Evolutionary conservation across 441 rosid genomes (phyloP).

Genomic region (Erodium texanum): DNA sequence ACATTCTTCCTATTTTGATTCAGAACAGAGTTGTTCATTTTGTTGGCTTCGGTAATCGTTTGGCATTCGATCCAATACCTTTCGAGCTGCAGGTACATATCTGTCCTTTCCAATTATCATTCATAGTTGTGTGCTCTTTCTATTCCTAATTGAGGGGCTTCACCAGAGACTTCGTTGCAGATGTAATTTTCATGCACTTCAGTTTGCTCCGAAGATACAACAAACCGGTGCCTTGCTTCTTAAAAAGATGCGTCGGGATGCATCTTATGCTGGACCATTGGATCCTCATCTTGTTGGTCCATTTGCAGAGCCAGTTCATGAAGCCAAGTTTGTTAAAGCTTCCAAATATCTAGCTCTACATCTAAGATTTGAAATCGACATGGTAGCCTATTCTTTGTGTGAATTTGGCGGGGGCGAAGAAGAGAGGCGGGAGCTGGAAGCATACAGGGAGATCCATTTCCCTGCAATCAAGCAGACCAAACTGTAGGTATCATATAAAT

Average conservation of each 20-base stretch:
- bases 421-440: conserved; percentile 64
- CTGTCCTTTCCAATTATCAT: conserved; percentile 10
- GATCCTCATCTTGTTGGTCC: conserved; percentile 73
- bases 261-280: conserved; percentile 45
- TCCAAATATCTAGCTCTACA: conserved; percentile 76
- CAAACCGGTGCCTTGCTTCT: conserved; percentile 69
- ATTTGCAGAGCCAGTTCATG: conserved; percentile 37
- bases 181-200: conserved; percentile 86
- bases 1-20: conserved; percentile 70
- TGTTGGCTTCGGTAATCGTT: conserved; percentile 85
- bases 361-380: conserved; percentile 90
- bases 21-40: conserved; percentile 78
- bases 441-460: conserved; percentile 78
- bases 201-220: conserved; percentile 78
- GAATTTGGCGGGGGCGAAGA: conserved; percentile 86
- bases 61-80: conserved; percentile 92
- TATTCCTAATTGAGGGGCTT: conserved; percentile 31
- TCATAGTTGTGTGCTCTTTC: conserved; percentile 27
- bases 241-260: conserved; percentile 49
- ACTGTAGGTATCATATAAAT: conserved; percentile 29
- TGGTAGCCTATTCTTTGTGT: conserved; percentile 97
- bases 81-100: conserved; percentile 72
- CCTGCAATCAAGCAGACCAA: conserved; percentile 61
- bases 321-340: conserved; percentile 38
- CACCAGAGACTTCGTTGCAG: conserved; percentile 97